Evolutionary conservation across 345 rosid species (phyloP).

Genomic region (Firmiana major): DNA sequence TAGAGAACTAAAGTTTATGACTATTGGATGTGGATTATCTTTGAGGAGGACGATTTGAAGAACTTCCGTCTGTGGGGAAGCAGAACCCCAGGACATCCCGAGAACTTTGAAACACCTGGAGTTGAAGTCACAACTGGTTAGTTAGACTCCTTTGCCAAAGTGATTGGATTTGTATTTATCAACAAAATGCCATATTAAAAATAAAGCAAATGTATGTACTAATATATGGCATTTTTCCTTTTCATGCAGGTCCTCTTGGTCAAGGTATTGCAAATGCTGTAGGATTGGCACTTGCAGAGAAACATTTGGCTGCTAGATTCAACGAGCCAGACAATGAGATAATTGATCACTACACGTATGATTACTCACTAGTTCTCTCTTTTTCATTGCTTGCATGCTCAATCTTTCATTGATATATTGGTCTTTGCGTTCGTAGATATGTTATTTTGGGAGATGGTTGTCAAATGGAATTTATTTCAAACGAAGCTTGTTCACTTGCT

Average conservation of each 20-base stretch:
- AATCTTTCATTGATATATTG: neutral
- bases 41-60: constrained; percentile 92
- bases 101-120: constrained; percentile 98
- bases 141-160: constrained; percentile 29
- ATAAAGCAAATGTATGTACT: neutral
- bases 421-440: constrained; percentile 45
- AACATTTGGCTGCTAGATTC: constrained; percentile 78
- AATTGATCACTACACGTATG: constrained; percentile 82
- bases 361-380: neutral
- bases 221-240: neutral
- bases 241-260: constrained; percentile 76
- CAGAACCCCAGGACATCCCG: constrained; percentile 99
- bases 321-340: constrained; percentile 72
- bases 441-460: constrained; percentile 89
- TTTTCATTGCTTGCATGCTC: neutral
- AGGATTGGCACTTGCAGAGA: constrained; percentile 82
- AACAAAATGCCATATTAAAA: neutral
- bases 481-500: constrained; percentile 92
- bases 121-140: constrained; percentile 97
- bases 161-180: neutral
- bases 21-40: constrained; percentile 3
- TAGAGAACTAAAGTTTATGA: neutral
- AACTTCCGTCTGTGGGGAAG: constrained; percentile 91
- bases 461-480: constrained; percentile 94
- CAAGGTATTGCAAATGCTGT: constrained; percentile 90